Conservation (phyloP, 192 early-diverging fungal species). For the Podila epicladia region DNA sequence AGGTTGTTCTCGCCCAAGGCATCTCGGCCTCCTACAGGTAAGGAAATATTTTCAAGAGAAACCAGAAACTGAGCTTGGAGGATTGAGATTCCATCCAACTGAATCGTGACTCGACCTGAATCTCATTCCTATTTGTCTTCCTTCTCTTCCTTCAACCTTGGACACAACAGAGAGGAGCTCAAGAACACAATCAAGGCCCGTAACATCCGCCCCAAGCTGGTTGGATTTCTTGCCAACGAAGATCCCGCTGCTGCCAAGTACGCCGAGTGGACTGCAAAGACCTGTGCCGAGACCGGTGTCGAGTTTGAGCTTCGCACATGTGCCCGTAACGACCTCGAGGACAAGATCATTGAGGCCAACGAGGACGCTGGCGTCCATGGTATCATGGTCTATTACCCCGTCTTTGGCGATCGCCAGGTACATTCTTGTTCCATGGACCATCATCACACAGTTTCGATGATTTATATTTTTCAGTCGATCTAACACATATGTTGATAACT, state of each 20-base stretch:
- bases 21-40: conserved; percentile 76
- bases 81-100: conserved; percentile 3
- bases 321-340: conserved; percentile 84
- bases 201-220: conserved; percentile 74
- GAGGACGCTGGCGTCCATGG: conserved; percentile 86
- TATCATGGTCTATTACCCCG: conserved; percentile 99
- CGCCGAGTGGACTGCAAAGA: conserved; percentile 95
- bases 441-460: too few relatives aligned
- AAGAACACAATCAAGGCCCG: conserved; percentile 72
- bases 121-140: neutral
- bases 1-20: conserved; percentile 68
- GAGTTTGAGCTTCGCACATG: conserved; percentile 91
- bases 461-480: neutral
- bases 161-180: conserved; percentile 59
- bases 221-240: conserved; percentile 95
- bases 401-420: conserved; percentile 92
- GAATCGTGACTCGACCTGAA: neutral
- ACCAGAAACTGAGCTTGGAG: neutral
- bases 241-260: conserved; percentile 94
- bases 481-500: neutral
- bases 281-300: conserved; percentile 90
- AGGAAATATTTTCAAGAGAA: neutral
- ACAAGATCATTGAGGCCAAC: conserved; percentile 89
- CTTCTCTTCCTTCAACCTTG: neutral
- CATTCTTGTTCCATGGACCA: neutral